These are phyloP conservation scores for Turritis glabra DNA, from an alignment of 345 rosid genomes.

Conservation along the genomic window DNA sequence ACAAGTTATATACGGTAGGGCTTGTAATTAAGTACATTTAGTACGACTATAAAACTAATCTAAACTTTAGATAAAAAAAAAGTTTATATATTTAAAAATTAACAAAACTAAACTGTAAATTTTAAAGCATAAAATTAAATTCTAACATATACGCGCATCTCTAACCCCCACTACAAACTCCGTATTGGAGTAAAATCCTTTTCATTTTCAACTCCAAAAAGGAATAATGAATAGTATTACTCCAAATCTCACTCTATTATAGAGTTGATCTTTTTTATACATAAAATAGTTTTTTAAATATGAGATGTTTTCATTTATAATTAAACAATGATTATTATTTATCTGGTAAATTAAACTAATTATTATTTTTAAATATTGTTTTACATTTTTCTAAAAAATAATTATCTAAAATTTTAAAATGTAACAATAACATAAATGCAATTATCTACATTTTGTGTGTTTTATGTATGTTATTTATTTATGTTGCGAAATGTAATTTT, in stretches of 20 bases:
- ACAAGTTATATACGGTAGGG: background rate
- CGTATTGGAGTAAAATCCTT: background rate
- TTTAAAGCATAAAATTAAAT: background rate
- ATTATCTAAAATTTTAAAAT: too few relatives aligned
- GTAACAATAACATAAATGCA: too few relatives aligned
- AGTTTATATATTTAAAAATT: background rate
- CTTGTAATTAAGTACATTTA: background rate
- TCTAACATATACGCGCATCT: too few relatives aligned
- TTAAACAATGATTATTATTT: too few relatives aligned
- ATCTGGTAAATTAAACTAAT: background rate
- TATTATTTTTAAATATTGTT: too few relatives aligned
- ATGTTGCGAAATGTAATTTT: too few relatives aligned
- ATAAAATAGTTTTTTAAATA: background rate
- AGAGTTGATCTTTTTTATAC: background rate
- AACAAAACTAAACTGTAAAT: background rate
- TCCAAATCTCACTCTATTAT: background rate
- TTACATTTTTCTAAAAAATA: too few relatives aligned
- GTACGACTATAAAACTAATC: background rate
- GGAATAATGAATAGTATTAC: background rate
- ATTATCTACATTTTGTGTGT: too few relatives aligned
- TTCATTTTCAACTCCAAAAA: background rate
- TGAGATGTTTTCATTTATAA: background rate
- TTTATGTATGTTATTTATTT: too few relatives aligned
- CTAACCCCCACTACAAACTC: background rate
- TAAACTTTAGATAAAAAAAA: too few relatives aligned